Conservation (phyloP, 2,329 filamentous ascomycete species). For the Aspergillus floridensis region DNA sequence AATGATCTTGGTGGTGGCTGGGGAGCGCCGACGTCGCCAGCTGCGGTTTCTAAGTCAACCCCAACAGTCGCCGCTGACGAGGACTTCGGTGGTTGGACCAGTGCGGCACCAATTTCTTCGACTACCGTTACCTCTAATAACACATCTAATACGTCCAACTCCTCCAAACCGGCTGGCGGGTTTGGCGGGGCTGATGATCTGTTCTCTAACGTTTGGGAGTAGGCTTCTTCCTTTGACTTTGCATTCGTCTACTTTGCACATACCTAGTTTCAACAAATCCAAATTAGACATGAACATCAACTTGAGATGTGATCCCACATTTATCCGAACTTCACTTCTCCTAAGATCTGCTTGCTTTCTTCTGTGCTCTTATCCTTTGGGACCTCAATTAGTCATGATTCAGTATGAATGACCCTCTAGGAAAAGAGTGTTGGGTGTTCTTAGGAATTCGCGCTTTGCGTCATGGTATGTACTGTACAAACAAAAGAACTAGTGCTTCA, state of each 20-base stretch:
- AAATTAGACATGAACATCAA: constrained; percentile 16
- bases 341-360: background rate
- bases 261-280: constrained; percentile 14
- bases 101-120: constrained; percentile 59
- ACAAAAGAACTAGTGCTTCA: background rate
- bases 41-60: constrained; percentile 22
- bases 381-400: background rate
- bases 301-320: background rate
- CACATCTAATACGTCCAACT: constrained; percentile 7
- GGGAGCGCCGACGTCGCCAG: constrained; percentile 43
- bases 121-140: constrained; percentile 42
- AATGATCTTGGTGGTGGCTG: constrained; percentile 69
- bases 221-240: constrained; percentile 14
- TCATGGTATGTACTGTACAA: background rate
- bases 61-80: constrained; percentile 82
- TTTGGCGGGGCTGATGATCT: constrained; percentile 71
- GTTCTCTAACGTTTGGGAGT: constrained; percentile 96
- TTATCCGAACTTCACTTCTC: background rate
- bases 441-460: background rate
- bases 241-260: constrained; percentile 4
- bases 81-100: constrained; percentile 94
- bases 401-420: background rate
- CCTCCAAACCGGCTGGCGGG: constrained; percentile 57
- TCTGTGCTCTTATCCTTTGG: background rate
- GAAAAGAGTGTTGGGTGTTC: background rate